These are phyloP conservation scores for Diaporthe nobilis DNA, from an alignment of 2,329 filamentous ascomycete genomes.

Conservation along the genomic window DNA sequence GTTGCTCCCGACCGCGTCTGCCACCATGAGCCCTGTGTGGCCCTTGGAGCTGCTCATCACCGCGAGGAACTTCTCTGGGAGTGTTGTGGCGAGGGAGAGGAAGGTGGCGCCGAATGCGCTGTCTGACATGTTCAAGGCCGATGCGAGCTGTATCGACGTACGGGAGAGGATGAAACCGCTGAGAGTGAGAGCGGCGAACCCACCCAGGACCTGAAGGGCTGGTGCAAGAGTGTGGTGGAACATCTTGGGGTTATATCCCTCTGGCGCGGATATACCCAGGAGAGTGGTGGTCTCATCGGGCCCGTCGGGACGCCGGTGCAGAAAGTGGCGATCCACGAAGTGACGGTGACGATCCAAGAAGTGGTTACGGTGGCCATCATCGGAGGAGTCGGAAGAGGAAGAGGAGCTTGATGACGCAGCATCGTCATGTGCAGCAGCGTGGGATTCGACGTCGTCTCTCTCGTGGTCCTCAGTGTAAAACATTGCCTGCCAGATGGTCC, in stretches of 20 bases:
- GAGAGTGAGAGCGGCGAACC: constrained; percentile 61
- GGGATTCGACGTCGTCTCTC: constrained; percentile 48
- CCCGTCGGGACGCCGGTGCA: background rate
- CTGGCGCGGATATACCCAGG: constrained; percentile 18
- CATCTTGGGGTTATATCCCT: constrained; percentile 3
- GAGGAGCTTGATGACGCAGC: constrained; percentile 54
- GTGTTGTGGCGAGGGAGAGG: constrained; percentile 58
- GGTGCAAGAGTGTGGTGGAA: constrained; percentile 37
- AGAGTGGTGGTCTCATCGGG: constrained; percentile 38
- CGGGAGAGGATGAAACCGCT: constrained; percentile 42
- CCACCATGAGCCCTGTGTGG: constrained; percentile 64
- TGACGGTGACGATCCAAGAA: constrained; percentile 21
- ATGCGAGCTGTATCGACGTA: constrained; percentile 40
- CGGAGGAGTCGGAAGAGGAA: constrained; percentile 56
- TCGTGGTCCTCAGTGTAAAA: constrained; percentile 56
- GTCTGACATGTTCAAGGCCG: constrained; percentile 42
- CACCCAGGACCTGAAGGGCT: constrained; percentile 33
- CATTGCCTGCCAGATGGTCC: constrained; percentile 60
- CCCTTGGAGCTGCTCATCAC: constrained; percentile 62
- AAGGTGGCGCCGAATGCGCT: constrained; percentile 42
- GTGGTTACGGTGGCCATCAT: background rate
- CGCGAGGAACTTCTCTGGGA: constrained; percentile 68
- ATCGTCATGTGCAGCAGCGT: constrained; percentile 44
- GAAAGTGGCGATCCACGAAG: constrained; percentile 14
- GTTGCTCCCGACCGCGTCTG: constrained; percentile 67